Evolutionary conservation across 2,329 filamentous ascomycete genomes (phyloP).

Genomic region (Colletotrichum plurivorum): DNA sequence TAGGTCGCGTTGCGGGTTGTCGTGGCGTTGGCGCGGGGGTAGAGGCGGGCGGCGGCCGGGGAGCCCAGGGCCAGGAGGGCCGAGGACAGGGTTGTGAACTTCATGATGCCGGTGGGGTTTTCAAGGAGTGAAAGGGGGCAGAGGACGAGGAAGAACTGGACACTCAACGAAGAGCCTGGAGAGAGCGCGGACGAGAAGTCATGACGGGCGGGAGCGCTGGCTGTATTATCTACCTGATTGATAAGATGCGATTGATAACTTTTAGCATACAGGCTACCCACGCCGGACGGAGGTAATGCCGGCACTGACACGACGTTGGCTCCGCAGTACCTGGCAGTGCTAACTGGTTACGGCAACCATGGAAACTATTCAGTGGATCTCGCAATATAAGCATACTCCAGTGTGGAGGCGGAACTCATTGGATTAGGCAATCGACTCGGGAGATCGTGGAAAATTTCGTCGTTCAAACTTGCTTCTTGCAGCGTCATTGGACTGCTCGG

Average conservation of each 20-base stretch:
- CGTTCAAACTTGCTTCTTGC: neutral
- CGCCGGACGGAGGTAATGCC: neutral
- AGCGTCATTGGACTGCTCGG: neutral
- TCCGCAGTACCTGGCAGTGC: constrained; percentile 10
- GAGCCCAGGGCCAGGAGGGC: constrained; percentile 32
- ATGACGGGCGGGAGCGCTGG: neutral
- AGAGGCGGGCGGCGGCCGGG: constrained; percentile 17
- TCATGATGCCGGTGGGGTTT: constrained; percentile 17
- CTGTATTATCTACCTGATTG: constrained; percentile 3
- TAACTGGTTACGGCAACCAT: constrained; percentile 1
- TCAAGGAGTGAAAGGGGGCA: neutral
- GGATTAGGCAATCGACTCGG: constrained; percentile 9
- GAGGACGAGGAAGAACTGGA: neutral
- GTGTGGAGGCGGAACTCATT: constrained; percentile 2
- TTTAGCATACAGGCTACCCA: neutral
- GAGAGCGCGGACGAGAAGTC: neutral
- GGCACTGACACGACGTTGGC: constrained; percentile 5
- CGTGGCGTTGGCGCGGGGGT: constrained; percentile 19
- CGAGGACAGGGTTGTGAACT: constrained; percentile 29
- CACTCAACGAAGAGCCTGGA: constrained; percentile 7
- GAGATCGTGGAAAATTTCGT: constrained; percentile 13
- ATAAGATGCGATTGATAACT: constrained; percentile 29
- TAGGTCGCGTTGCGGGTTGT: constrained; percentile 38
- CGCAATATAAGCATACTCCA: constrained; percentile 24
- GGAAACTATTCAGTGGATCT: constrained; percentile 8